Evolutionary conservation across 202 grass and related monocot species (phyloP).

Genomic region (Tripidium arundinaceum): DNA sequence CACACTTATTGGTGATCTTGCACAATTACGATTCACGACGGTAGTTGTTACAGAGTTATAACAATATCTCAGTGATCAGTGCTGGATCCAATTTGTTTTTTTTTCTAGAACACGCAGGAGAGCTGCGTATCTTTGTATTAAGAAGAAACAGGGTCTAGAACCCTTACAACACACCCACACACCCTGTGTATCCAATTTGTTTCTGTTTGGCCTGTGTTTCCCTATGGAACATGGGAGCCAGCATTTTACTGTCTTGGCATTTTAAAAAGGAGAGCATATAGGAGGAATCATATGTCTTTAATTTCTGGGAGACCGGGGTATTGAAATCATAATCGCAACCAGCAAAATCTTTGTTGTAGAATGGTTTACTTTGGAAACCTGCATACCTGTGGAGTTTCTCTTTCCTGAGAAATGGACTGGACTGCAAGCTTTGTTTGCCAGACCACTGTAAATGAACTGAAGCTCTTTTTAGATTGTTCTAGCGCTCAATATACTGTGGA

Average conservation of each 20-base stretch:
- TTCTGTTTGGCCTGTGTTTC: neutral
- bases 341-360: neutral
- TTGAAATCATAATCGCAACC: neutral
- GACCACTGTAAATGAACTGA: slow-evolving; percentile 2
- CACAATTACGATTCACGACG: neutral
- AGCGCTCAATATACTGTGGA: neutral
- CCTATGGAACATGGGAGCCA: neutral
- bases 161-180: neutral
- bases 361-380: slow-evolving; percentile 16
- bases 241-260: neutral
- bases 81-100: neutral
- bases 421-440: neutral
- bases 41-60: neutral
- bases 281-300: neutral
- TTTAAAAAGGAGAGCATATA: neutral
- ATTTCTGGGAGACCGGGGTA: neutral
- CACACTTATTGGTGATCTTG: neutral
- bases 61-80: neutral
- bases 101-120: neutral
- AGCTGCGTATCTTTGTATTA: neutral
- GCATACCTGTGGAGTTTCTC: neutral
- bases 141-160: neutral
- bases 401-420: neutral
- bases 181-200: neutral
- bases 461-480: slow-evolving; percentile 25